Evolutionary conservation across 2,329 filamentous ascomycete genomes (phyloP), one percentile per base, ranked within the genome.

Genomic region (Simplicillium aogashimaense): DNA sequence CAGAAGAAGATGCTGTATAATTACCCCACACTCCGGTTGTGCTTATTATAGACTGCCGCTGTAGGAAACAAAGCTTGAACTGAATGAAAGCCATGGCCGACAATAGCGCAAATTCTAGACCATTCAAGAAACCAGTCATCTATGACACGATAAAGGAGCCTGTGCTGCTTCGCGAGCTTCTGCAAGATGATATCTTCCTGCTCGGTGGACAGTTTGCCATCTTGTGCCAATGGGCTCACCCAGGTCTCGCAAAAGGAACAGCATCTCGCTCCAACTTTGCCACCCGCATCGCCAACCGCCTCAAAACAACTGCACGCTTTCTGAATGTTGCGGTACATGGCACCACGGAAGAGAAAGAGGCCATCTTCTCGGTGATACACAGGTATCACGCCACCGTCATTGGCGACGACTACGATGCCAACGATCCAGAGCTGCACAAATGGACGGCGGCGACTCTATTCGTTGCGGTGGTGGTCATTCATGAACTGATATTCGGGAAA

Each of bases 381-480:
- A 46, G 47, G 11, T 58, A 56, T 9, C 59, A 65, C 43, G 44
- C 50, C 6, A 32, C 46, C 3, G 55, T 64, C 20, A 52, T 51
- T n/a, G 60, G 59, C 2, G 45, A 48, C 16, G 47, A 45, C 9
- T 63, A 63, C 45, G 49, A 51, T 28, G 61, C 61, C 36, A 52
- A 63, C 37, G 59, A 64, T 41, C 53, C 58, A 4, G 45, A 50
- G 25, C 53, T 64, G 9, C 62, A 64, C 44, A 53, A 59, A 35
- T 65, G 60, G 63, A 60, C 64, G 11, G 60, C 61, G 0, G 56
- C 61, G 2, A 64, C 62, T 3, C 49, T 64, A 6, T 65, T 64
- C 39, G 61, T 57, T 7, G 52, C 58, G 2, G 50, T 53, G 6
- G 48, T 59, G 31, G 53, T 57, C 29, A 44, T 64, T 12, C 61